Evolutionary conservation across 441 rosid species (phyloP).

Genomic region (Croton laevigatus): DNA sequence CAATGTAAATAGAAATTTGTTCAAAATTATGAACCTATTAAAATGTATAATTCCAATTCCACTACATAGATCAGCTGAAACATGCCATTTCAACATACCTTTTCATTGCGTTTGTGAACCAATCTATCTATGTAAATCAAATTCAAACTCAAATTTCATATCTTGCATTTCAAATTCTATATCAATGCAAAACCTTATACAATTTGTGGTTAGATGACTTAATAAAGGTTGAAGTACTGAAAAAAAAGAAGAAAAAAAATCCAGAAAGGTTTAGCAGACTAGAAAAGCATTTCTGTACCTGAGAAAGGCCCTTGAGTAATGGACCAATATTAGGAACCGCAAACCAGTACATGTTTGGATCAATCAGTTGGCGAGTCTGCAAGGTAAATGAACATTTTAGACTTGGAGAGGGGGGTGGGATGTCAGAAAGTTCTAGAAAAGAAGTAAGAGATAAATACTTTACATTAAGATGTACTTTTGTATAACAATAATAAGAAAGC

Average conservation of each 20-base stretch:
- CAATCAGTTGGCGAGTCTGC: slow-evolving; percentile 86
- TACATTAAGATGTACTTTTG: neutral
- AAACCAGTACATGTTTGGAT: slow-evolving; percentile 89
- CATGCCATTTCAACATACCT: neutral
- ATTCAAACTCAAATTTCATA: slow-evolving; percentile 3
- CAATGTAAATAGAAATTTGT: neutral
- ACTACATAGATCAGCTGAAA: neutral
- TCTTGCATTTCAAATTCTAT: neutral
- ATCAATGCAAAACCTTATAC: neutral
- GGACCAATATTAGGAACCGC: slow-evolving; percentile 84
- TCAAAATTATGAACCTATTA: neutral
- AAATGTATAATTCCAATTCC: neutral
- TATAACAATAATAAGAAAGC: neutral
- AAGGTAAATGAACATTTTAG: slow-evolving; percentile 24
- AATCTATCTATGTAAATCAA: neutral
- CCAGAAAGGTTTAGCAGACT: neutral
- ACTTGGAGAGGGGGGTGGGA: slow-evolving; percentile 2
- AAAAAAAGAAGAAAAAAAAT: neutral
- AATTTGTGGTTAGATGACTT: neutral
- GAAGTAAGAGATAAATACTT: slow-evolving; percentile 4
- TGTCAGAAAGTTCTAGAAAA: slow-evolving; percentile 1
- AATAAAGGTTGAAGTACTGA: neutral
- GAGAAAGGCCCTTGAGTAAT: slow-evolving; percentile 77
- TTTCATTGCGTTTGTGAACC: neutral
- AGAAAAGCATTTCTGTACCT: slow-evolving; percentile 42